Evolutionary conservation across 2,329 filamentous ascomycete genomes (phyloP).

Genomic region (Claviceps humidiphila): DNA sequence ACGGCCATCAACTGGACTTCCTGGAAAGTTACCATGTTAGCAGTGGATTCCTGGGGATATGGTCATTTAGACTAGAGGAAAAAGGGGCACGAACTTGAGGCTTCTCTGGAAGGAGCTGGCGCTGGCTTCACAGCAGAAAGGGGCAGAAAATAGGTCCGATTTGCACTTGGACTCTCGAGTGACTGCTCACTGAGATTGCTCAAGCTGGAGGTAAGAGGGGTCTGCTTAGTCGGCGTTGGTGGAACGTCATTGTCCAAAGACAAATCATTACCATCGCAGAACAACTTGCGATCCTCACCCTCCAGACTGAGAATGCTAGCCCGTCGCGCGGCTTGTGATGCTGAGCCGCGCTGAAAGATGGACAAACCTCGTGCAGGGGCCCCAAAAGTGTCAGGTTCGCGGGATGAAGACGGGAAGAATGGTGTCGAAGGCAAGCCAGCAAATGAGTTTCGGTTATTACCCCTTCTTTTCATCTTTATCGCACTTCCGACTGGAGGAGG

Average conservation of each 20-base stretch:
- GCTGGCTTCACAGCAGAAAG: conserved; percentile 25
- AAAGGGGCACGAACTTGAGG: conserved; percentile 31
- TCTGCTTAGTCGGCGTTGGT: conserved; percentile 84
- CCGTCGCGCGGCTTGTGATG: conserved; percentile 31
- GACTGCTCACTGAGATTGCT: conserved; percentile 25
- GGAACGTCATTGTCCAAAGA: conserved; percentile 50
- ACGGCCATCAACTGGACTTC: conserved; percentile 46
- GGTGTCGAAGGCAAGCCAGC: conserved; percentile 64
- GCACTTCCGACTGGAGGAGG: conserved; percentile 45
- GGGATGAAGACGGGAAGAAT: conserved; percentile 48
- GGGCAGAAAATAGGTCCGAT: conserved; percentile 28
- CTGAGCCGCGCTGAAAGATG: conserved; percentile 48
- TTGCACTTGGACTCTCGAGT: conserved; percentile 34
- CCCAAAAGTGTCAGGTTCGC: conserved; percentile 34
- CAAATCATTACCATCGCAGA: conserved; percentile 18
- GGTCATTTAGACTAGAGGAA: neutral
- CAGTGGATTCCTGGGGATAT: conserved; percentile 12
- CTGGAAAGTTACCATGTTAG: conserved; percentile 19
- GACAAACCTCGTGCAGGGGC: conserved; percentile 48
- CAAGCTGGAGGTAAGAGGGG: conserved; percentile 28
- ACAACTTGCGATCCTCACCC: conserved; percentile 53
- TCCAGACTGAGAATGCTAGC: conserved; percentile 73
- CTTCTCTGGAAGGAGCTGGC: conserved; percentile 19
- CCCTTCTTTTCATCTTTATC: conserved; percentile 41
- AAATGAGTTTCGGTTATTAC: conserved; percentile 56